Evolutionary conservation across 2,329 filamentous ascomycete genomes (phyloP).

Genomic region (Ceratocystiopsis sp.): DNA sequence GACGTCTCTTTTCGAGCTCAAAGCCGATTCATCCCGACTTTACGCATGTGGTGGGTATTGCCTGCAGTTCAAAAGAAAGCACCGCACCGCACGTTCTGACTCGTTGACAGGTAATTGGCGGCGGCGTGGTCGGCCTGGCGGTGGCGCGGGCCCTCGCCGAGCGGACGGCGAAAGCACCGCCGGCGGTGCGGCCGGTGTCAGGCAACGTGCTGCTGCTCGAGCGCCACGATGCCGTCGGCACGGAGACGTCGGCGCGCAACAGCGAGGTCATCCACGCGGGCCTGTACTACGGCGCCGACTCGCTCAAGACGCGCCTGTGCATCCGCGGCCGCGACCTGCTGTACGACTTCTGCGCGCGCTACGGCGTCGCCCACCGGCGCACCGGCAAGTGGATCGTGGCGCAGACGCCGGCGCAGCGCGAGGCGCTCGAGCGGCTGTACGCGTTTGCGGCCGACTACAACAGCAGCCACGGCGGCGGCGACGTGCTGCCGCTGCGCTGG

Average conservation of each 20-base stretch:
- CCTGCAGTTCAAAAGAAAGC: too few species aligned
- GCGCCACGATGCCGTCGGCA: constrained; percentile 57
- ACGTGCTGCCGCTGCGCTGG: constrained; percentile 47
- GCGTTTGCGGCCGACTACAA: constrained; percentile 22
- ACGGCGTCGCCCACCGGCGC: constrained; percentile 53
- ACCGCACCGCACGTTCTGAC: too few species aligned
- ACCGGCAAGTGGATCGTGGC: constrained; percentile 93
- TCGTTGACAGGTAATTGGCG: constrained; percentile 32
- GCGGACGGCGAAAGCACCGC: constrained; percentile 9
- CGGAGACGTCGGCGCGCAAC: constrained; percentile 78
- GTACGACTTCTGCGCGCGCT: constrained; percentile 56
- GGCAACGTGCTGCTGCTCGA: constrained; percentile 61
- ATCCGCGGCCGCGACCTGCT: constrained; percentile 58
- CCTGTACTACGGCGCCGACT: constrained; percentile 64
- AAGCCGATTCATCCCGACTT: too few species aligned
- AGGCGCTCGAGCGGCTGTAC: constrained; percentile 37
- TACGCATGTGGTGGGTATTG: too few species aligned
- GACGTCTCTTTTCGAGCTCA: too few species aligned
- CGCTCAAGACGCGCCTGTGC: constrained; percentile 73
- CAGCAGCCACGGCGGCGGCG: constrained; percentile 13
- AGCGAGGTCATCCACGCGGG: constrained; percentile 95
- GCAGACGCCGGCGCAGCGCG: constrained; percentile 54
- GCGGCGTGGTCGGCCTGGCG: constrained; percentile 60
- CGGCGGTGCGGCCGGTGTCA: not conserved
- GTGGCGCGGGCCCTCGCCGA: constrained; percentile 54